Base-by-base conservation (phyloP, 2,329 filamentous ascomycete genomes). In the Leptosphaerulina australis region DNA sequence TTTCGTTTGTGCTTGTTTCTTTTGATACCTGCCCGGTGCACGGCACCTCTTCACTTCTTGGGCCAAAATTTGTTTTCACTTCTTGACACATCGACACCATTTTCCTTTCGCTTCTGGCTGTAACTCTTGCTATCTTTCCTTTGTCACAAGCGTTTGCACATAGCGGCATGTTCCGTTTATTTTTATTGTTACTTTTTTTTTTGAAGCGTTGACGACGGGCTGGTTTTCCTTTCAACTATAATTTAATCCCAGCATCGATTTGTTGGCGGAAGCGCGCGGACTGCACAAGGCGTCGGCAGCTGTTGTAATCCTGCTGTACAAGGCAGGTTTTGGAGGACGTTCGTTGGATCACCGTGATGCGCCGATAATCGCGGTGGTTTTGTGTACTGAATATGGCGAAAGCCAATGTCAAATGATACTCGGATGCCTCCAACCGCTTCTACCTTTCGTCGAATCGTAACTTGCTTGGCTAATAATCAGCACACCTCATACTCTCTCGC, bases 11-110 rank as follows among this genome's bases (percentile, higher is more conserved):
- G 57, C 44, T 43, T 51, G 43, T 48, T 46, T 29, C 47, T 51
- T 40, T 46, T 55, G 49, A 61, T 59, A 60, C 58, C 60, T 64
- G 65, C 65, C 65, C 46, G 61, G 68, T 54, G 62, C 62, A 65
- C 15, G 17, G 41, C 50, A 44, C 34, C 10, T 25, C 29, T 44
- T 47, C 18, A 7, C 41, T 58, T 55, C 59, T 60, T 50, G 58
- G 60, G 46, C 41, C 46, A 33, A 46, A 51, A 46, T 38, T 49
- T 48, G 31, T 35, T 47, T 55, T 50, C 40, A 52, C 34, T 46
- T 52, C 31, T 55, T 29, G 45, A 56, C 40, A 45, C 38, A 25
- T 56, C 46, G 35, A 51, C 33, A 45, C 34, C 40, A 44, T 41
- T 40, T 50, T 12, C 44, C 41, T 51, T 49, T 34, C 15, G 4